Evolutionary conservation across 2,329 filamentous ascomycete genomes (phyloP).

Genomic region (Fusarium liriodendri): DNA sequence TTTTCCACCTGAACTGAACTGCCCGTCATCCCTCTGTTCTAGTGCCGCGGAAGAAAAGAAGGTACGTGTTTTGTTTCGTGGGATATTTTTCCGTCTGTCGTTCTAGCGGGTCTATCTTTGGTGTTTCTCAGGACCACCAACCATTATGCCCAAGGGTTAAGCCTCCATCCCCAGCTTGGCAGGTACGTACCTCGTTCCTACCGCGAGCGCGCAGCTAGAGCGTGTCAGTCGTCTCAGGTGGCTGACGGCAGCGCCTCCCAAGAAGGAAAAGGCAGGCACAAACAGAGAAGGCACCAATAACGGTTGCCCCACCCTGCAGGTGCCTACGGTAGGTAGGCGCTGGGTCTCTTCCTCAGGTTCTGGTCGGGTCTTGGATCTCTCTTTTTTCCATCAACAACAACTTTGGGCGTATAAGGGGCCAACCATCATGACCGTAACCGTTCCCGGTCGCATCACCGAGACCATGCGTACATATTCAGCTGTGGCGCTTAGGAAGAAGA

Average conservation of each 20-base stretch:
- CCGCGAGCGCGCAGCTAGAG: not conserved
- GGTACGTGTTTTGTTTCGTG: conserved; percentile 33
- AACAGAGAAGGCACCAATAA: not conserved
- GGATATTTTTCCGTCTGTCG: conserved; percentile 32
- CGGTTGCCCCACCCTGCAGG: not conserved
- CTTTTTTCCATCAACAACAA: conserved; percentile 38
- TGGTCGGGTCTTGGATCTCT: not conserved
- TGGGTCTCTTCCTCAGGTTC: conserved; percentile 5
- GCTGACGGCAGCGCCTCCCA: not conserved
- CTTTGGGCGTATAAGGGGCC: conserved; percentile 14
- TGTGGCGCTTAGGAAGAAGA: conserved; percentile 10
- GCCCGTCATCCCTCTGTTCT: conserved; percentile 6
- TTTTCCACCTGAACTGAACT: not conserved
- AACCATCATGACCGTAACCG: conserved; percentile 14
- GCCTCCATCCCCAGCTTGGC: not conserved
- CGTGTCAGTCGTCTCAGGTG: conserved; percentile 37
- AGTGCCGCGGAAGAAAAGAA: not conserved
- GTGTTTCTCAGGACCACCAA: conserved; percentile 19
- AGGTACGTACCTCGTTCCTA: not conserved
- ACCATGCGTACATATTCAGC: conserved; percentile 1
- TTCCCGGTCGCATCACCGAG: conserved; percentile 20
- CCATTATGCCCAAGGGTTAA: not conserved
- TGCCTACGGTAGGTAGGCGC: not conserved
- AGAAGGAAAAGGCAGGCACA: not conserved
- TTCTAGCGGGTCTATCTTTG: conserved; percentile 23